Evolutionary conservation across 305 asterid species (phyloP).

Genomic region (Solanum hybrid): DNA sequence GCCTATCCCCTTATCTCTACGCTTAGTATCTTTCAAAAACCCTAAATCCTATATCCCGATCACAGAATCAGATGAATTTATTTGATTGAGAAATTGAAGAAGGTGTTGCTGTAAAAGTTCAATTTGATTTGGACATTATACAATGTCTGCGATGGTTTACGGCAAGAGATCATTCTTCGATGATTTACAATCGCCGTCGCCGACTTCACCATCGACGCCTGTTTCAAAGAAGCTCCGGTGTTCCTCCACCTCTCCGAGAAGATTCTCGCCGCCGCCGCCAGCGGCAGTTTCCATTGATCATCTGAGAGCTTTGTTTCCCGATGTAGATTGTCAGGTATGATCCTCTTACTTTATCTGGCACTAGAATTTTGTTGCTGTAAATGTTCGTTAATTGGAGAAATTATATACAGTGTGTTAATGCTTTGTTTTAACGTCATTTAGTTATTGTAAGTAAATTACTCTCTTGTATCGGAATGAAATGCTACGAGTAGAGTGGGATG

Average conservation of each 20-base stretch:
- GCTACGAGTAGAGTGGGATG: not conserved
- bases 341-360: not conserved
- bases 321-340: slow-evolving; percentile 35
- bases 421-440: not conserved
- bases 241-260: slow-evolving; percentile 34
- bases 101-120: not conserved
- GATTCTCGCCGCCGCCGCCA: slow-evolving; percentile 28
- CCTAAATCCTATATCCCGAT: not conserved
- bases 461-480: not conserved
- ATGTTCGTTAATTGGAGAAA: not conserved
- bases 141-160: slow-evolving; percentile 11
- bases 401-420: not conserved
- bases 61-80: not conserved
- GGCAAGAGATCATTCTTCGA: slow-evolving; percentile 19
- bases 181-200: slow-evolving; percentile 7
- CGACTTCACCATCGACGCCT: slow-evolving; percentile 33
- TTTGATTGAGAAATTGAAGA: not conserved
- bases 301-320: slow-evolving; percentile 42
- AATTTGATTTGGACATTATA: not conserved
- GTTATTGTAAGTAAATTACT: not conserved
- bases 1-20: not conserved
- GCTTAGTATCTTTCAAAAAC: not conserved
- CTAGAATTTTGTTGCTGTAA: not conserved
- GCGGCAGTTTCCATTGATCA: slow-evolving; percentile 28
- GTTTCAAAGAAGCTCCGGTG: slow-evolving; percentile 44